A percentile compares a stretch with the other conserved stretches of the same genome.
These are phyloP conservation scores for Nemania sp. DNA, from an alignment of 2,329 filamentous ascomycete genomes.

Conservation along the genomic window DNA sequence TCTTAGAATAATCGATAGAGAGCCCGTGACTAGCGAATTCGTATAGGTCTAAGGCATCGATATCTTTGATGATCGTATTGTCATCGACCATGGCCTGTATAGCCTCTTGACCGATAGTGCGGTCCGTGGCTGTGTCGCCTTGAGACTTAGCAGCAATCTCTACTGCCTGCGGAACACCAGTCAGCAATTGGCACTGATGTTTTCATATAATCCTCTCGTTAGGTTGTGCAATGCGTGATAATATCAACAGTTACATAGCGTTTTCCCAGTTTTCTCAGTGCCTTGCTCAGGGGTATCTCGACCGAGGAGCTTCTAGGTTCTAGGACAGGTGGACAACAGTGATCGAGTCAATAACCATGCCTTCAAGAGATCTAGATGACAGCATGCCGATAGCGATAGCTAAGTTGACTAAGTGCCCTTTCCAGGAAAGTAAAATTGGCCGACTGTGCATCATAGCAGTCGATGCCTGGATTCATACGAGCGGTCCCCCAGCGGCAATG, in stretches of 20 bases:
- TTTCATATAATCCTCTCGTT: not conserved
- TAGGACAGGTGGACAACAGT: not conserved
- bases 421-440: too few species aligned
- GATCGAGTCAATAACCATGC: too few species aligned
- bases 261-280: not conserved
- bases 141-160: constrained; percentile 54
- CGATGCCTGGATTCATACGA: too few species aligned
- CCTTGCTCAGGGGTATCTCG: not conserved
- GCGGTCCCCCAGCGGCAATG: too few species aligned
- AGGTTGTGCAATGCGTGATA: not conserved
- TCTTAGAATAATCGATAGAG: constrained; percentile 49
- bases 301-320: not conserved
- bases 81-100: constrained; percentile 53
- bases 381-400: too few species aligned
- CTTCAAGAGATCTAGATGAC: too few species aligned
- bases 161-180: constrained; percentile 29
- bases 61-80: constrained; percentile 51
- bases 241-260: not conserved
- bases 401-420: too few species aligned
- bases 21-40: constrained; percentile 56
- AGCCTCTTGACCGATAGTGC: constrained; percentile 48
- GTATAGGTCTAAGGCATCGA: constrained; percentile 56
- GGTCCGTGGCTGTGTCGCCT: constrained; percentile 53
- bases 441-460: too few species aligned
- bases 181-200: not conserved